A percentile compares a stretch with the other conserved stretches of the same genome.
phyloP scores from a whole-genome alignment of 306 rosid genomes.

The Quillaja saponaria region DNA sequence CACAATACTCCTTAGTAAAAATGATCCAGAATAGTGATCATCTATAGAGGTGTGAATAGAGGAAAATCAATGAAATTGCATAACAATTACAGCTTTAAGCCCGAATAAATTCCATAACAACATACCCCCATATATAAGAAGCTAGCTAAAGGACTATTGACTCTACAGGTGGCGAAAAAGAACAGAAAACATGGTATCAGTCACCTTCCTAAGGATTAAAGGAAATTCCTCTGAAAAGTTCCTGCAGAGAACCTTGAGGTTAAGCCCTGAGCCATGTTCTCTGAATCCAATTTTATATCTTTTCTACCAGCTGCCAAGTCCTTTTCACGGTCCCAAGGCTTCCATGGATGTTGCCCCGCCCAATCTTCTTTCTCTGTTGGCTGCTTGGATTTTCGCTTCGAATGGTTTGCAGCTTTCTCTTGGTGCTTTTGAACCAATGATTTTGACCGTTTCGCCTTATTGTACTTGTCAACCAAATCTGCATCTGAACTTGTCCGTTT shows the following conservation, averaged over 20 bases:
- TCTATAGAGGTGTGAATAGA: too few species aligned
- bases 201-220: too few species aligned
- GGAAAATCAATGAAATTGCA: too few species aligned
- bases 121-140: too few species aligned
- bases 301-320: constrained; percentile 82
- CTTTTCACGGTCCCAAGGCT: constrained; percentile 97
- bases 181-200: too few species aligned
- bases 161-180: too few species aligned
- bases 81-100: too few species aligned
- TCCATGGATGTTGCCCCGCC: constrained; percentile 94
- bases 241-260: constrained; percentile 83
- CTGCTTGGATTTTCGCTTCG: constrained; percentile 68
- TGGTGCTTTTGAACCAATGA: constrained; percentile 73
- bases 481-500: constrained; percentile 61
- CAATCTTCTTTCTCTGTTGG: constrained; percentile 62
- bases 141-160: too few species aligned
- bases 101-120: too few species aligned
- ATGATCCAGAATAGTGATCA: too few species aligned
- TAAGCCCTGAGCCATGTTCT: constrained; percentile 68
- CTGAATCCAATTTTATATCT: constrained; percentile 63
- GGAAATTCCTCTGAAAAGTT: constrained; percentile 78
- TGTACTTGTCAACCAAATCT: constrained; percentile 82
- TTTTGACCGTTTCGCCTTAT: constrained; percentile 75
- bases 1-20: too few species aligned
- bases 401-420: constrained; percentile 48